Evolutionary conservation across 192 early-diverging fungal species (phyloP).

Genomic region (Dimargaris cristalligena): DNA sequence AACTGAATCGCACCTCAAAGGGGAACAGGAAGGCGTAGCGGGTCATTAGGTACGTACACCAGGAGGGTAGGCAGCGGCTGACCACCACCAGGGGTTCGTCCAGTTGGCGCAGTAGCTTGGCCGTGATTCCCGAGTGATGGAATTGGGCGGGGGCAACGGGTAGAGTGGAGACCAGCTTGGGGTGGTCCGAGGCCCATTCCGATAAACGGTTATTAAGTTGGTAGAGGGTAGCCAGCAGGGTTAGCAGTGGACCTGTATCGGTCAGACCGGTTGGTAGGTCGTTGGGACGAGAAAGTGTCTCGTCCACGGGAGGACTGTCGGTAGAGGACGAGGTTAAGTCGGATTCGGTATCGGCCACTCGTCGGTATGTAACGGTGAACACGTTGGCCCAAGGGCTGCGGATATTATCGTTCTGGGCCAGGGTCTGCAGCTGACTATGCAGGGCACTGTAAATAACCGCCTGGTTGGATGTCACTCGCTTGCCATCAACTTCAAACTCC

Average conservation of each 20-base stretch:
- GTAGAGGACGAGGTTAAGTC: too few species aligned
- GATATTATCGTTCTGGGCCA: background rate
- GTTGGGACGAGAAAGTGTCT: too few species aligned
- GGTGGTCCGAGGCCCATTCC: background rate
- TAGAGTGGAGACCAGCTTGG: background rate
- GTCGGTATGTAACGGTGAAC: slow-evolving; percentile 38
- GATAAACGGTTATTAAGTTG: background rate
- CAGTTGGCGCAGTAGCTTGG: slow-evolving; percentile 73
- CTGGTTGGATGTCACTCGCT: slow-evolving; percentile 11
- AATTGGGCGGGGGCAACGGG: slow-evolving; percentile 23
- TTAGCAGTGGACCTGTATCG: background rate
- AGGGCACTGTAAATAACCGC: slow-evolving; percentile 51
- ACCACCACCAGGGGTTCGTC: slow-evolving; percentile 83
- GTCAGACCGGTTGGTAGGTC: too few species aligned
- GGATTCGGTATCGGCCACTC: slow-evolving; percentile 15
- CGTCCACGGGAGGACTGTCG: too few species aligned
- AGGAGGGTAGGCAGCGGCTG: slow-evolving; percentile 55
- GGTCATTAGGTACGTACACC: slow-evolving; percentile 45
- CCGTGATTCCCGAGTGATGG: slow-evolving; percentile 61
- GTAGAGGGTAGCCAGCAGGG: background rate
- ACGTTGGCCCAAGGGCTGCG: slow-evolving; percentile 33
- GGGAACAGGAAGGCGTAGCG: slow-evolving; percentile 65
- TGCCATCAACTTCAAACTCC: slow-evolving; percentile 36
- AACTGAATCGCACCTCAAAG: slow-evolving; percentile 62
- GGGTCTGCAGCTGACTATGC: slow-evolving; percentile 15